Evolutionary conservation across 495 filamentous ascomycete genomes (phyloP).

Genomic region (Hypoxylon subgilvum): DNA sequence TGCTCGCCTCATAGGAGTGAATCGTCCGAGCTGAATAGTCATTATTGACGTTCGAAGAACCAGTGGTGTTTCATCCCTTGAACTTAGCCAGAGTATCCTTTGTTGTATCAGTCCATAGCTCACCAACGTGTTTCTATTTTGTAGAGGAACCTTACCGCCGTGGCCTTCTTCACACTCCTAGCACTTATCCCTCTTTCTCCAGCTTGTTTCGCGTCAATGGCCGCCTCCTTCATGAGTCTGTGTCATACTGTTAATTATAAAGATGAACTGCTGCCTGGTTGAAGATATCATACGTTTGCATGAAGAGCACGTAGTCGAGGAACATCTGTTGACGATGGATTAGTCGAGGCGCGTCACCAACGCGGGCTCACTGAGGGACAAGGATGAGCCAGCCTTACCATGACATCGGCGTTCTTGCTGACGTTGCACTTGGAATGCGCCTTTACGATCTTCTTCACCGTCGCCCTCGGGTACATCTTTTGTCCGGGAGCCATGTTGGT

Average conservation of each 20-base stretch:
- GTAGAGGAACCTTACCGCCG: conserved; percentile 61
- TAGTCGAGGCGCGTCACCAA: conserved; percentile 20
- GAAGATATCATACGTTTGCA: conserved; percentile 71
- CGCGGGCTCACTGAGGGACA: conserved; percentile 12
- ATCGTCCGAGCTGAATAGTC: too few species aligned
- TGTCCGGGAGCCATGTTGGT: conserved; percentile 60
- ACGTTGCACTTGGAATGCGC: conserved; percentile 80
- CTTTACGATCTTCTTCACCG: conserved; percentile 86
- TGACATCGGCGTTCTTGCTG: conserved; percentile 85
- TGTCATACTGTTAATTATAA: conserved; percentile 10
- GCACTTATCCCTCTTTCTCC: conserved; percentile 76
- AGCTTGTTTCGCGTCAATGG: conserved; percentile 73
- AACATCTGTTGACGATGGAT: conserved; percentile 65
- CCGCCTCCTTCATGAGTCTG: conserved; percentile 84
- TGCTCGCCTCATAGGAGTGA: too few species aligned
- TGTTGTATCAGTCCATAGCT: not conserved
- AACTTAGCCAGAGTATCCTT: conserved; percentile 78
- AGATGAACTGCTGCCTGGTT: not conserved
- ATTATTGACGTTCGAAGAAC: not conserved
- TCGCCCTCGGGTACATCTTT: conserved; percentile 83
- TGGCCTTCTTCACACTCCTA: conserved; percentile 76
- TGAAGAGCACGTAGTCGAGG: conserved; percentile 86
- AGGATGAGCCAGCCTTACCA: conserved; percentile 60
- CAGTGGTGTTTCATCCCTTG: conserved; percentile 62
- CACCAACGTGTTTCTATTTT: not conserved